Percentiles rank a stretch among this genome's conserved stretches.
These are phyloP conservation scores for Phytophthora foliorum DNA, from an alignment of 352 stramenopile genomes.

Conservation along the genomic window DNA sequence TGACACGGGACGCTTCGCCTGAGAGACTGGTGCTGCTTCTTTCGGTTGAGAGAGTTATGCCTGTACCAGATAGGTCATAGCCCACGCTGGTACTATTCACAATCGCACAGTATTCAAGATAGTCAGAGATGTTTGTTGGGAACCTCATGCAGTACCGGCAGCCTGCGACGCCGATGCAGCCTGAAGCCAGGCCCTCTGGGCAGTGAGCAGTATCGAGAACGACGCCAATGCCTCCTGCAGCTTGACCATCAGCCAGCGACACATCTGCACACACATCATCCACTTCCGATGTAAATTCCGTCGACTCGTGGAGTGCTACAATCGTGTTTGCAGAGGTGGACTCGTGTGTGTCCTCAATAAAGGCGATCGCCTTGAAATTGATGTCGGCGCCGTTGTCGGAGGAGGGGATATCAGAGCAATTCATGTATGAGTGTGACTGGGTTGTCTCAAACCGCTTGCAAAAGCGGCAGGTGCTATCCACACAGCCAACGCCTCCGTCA, in stretches of 20 bases:
- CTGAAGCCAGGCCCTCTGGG: constrained; percentile 30
- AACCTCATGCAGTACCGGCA: constrained; percentile 48
- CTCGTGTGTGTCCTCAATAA: constrained; percentile 18
- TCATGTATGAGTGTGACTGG: constrained; percentile 36
- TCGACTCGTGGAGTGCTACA: constrained; percentile 19
- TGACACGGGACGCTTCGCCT: not conserved
- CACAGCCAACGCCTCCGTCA: constrained; percentile 42
- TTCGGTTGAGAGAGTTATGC: not conserved
- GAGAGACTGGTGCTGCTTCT: constrained; percentile 6
- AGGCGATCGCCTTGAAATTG: constrained; percentile 31
- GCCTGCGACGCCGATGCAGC: constrained; percentile 34
- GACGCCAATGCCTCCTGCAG: constrained; percentile 36
- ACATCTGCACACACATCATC: constrained; percentile 26
- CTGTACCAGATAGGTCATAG: constrained; percentile 20
- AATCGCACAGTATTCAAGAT: constrained; percentile 39
- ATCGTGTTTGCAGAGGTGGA: not conserved
- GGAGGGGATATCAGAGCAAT: constrained; percentile 28
- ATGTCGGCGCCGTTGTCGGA: constrained; percentile 34
- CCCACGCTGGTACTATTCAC: constrained; percentile 21
- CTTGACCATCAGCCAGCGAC: constrained; percentile 35
- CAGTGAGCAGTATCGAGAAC: constrained; percentile 40
- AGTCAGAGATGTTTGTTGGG: constrained; percentile 29
- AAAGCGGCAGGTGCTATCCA: constrained; percentile 38
- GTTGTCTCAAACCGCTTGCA: constrained; percentile 39
- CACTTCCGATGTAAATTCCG: not conserved